Evolutionary conservation across 352 stramenopile genomes (phyloP).

Genomic region (Pythium rhizo-oryzae): DNA sequence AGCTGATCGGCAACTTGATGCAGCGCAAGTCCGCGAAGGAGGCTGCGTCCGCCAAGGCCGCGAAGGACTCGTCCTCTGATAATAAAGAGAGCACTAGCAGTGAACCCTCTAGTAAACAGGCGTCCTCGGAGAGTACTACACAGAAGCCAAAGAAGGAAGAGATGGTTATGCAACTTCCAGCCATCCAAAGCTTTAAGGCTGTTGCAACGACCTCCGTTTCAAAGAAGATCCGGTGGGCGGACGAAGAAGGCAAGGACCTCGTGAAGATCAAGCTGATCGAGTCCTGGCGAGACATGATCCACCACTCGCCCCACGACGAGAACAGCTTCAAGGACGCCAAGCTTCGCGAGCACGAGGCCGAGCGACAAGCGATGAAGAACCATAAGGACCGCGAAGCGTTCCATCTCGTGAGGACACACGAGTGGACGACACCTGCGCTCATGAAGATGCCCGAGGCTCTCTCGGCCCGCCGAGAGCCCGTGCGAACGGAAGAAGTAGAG

Average conservation of each 20-base stretch:
- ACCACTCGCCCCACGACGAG: constrained; percentile 64
- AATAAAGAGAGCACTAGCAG: constrained; percentile 33
- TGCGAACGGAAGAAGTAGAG: constrained; percentile 64
- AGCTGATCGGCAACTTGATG: constrained; percentile 84
- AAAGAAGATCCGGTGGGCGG: constrained; percentile 83
- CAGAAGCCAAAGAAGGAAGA: constrained; percentile 42
- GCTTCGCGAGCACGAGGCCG: constrained; percentile 81
- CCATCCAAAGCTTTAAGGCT: constrained; percentile 84
- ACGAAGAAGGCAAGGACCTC: constrained; percentile 75
- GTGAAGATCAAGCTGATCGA: constrained; percentile 86
- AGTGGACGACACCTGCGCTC: constrained; percentile 70
- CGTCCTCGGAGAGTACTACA: constrained; percentile 15
- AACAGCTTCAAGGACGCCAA: constrained; percentile 82
- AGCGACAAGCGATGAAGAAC: constrained; percentile 62
- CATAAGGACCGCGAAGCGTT: constrained; percentile 67
- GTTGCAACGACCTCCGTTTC: constrained; percentile 37
- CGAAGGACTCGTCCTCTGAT: constrained; percentile 36
- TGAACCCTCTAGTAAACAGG: constrained; percentile 32
- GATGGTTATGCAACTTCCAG: constrained; percentile 59
- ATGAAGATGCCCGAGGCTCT: constrained; percentile 66
- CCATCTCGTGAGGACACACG: constrained; percentile 46
- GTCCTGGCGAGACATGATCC: constrained; percentile 81
- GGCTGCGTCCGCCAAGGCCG: constrained; percentile 47
- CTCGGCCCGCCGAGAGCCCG: constrained; percentile 34
- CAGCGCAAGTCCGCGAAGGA: constrained; percentile 82